A percentile compares a stretch with the other conserved stretches of the same genome.
These are phyloP conservation scores for Syncephalastrum monosporum DNA, from an alignment of 371 early-diverging fungal genomes.

Conservation along the genomic window DNA sequence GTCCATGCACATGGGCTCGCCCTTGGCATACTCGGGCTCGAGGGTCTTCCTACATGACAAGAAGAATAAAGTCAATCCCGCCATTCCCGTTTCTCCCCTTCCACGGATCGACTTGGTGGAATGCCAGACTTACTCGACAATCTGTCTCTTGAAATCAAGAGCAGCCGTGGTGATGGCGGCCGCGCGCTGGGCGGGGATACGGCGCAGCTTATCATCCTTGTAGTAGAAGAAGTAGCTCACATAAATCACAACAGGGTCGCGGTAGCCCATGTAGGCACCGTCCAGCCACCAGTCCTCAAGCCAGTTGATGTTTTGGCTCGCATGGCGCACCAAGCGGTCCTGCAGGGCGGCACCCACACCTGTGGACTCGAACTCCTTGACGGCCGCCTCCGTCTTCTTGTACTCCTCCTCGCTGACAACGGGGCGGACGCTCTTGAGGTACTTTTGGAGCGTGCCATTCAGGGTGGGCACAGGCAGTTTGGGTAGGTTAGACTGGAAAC, in stretches of 20 bases:
- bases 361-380: conserved; percentile 77
- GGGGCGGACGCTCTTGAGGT: conserved; percentile 77
- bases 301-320: conserved; percentile 79
- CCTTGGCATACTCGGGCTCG: conserved; percentile 82
- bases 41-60: conserved; percentile 58
- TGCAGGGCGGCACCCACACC: conserved; percentile 85
- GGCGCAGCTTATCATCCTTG: conserved; percentile 80
- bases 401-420: conserved; percentile 74
- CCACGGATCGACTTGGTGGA: not conserved
- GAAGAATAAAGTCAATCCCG: not conserved
- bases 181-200: conserved; percentile 78
- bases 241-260: conserved; percentile 93
- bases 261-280: conserved; percentile 89
- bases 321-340: conserved; percentile 71
- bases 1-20: conserved; percentile 82
- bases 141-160: conserved; percentile 79
- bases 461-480: conserved; percentile 90
- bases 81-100: not conserved
- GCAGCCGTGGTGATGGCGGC: conserved; percentile 88
- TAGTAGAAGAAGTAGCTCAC: conserved; percentile 85
- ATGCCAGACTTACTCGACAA: conserved; percentile 56
- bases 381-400: conserved; percentile 66
- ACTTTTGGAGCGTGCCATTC: conserved; percentile 75
- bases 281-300: conserved; percentile 96
- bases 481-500: conserved; percentile 71